Base-by-base conservation (phyloP, 495 filamentous ascomycete genomes). In the Trichoderma gamsii region DNA sequence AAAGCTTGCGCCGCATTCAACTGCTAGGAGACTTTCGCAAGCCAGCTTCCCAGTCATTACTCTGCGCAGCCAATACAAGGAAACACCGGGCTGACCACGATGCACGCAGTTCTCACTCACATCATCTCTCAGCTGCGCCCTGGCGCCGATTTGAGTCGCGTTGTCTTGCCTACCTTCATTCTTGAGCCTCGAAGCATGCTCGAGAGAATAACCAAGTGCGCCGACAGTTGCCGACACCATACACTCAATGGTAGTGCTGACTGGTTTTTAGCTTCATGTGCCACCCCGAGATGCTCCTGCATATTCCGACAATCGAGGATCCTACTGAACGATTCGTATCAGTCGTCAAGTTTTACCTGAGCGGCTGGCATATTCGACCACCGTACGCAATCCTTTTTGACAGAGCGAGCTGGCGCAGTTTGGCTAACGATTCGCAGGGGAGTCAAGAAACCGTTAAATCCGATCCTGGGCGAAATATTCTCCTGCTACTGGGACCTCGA, bases 291-390 rank as follows among this genome's bases (percentile, higher is more conserved):
- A 95, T 90, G 70, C 87, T 99, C 32, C 86, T 98, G 2, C 90
- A 91, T 25, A 94, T 97, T 81, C 81, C 92, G 21, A 81, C 85
- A 41, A 90, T 96, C 69, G 91, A 98, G 38, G 96, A 99, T 75
- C 96, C 96, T 3, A 82, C 94, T 51, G 80, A 94, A 72, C 86
- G 95, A 73, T 99, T 99, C 75, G 86, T 99, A 6, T 89, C 92
- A 0, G 95, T 99, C 12, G 89, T 97, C 70, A 97, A 96, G 75
- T 98, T 99, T 76, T 99, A 99, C 77, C 79, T 99, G 65, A 96
- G 92, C 76, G 95, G 95, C 70, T 99, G 95, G 95, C 95, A 99
- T 77, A 97, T 99, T 76, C 96, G 94, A 78, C 93, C 95, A 69
- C 91, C 92, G 94, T 97, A 88, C 71, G 90, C 84, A 43, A 63